Base-by-base conservation (phyloP, 2,329 filamentous ascomycete species). In the Fusarium succisae region DNA sequence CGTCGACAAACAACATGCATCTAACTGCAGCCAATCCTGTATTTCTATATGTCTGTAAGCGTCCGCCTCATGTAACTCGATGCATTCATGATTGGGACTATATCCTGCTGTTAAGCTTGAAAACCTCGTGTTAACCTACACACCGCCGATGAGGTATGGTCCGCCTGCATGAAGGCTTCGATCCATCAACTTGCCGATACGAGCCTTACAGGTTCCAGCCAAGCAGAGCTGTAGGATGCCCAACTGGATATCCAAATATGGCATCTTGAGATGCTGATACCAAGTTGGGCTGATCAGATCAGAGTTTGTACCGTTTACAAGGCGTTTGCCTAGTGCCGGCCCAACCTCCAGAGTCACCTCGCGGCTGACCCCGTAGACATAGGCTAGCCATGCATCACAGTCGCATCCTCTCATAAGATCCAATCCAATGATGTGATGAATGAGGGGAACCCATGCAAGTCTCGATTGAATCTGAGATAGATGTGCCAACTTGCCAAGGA, bases 121-220 rank as follows among this genome's bases (percentile, higher is more conserved):
- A 70, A 55, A 68, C 69, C 66, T 66, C 66, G 66, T 71, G 71
- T 74, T 74, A 58, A 45, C 35, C 39, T 39, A 57, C 66, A 74
- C 71, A 72, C 71, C 71, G 67, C 71, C 47, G 55, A 72, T 64
- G 69, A 60, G 63, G 64, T 54, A 63, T 66, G 53, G 30, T 39
- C 47, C 55, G 53, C 63, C 53, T 70, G 60, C 67, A 70, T 70
- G 50, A 58, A 58, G 50, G 37, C 65, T 66, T 63, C 50, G 58
- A 66, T 69, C 69, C 58, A 63, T 72, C 39, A 62, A 43, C 61
- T 62, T 61, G 67, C 71, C 58, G 67, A 74, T 74, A 74, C 71
- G 71, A 74, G 71, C 67, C 71, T 63, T 74, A 74, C 43, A 47
- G 45, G 43, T 39, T 32, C 41, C 50, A 62, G 37, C 69, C 68